Evolutionary conservation across 352 stramenopile species (phyloP).

Genomic region (Aphanomyces stellatus): DNA sequence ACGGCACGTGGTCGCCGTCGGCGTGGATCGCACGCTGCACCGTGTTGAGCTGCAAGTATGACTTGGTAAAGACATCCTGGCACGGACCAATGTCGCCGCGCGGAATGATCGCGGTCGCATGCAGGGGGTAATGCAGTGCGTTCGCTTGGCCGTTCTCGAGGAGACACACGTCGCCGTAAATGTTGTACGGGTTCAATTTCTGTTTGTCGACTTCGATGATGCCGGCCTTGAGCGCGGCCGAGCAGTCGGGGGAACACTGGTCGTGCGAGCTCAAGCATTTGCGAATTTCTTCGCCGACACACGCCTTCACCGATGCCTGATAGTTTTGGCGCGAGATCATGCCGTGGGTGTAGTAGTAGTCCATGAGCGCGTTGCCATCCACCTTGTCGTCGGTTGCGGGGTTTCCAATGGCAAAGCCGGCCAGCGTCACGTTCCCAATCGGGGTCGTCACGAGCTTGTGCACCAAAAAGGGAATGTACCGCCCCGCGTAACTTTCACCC

Average conservation of each 20-base stretch:
- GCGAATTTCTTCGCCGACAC: slow-evolving; percentile 37
- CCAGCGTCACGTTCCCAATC: slow-evolving; percentile 42
- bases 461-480: slow-evolving; percentile 82
- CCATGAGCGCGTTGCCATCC: slow-evolving; percentile 17
- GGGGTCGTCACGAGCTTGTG: slow-evolving; percentile 48
- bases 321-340: slow-evolving; percentile 65
- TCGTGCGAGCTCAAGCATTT: slow-evolving; percentile 47
- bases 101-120: slow-evolving; percentile 19
- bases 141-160: slow-evolving; percentile 41
- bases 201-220: slow-evolving; percentile 35
- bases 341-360: slow-evolving; percentile 59
- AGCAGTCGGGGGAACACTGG: slow-evolving; percentile 35
- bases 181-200: slow-evolving; percentile 66
- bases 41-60: slow-evolving; percentile 44
- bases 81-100: slow-evolving; percentile 53
- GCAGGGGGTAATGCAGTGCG: slow-evolving; percentile 26
- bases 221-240: slow-evolving; percentile 35
- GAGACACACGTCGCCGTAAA: slow-evolving; percentile 65
- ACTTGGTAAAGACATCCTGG: slow-evolving; percentile 46
- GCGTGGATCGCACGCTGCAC: slow-evolving; percentile 63
- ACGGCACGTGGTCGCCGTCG: slow-evolving; percentile 26
- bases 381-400: slow-evolving; percentile 19
- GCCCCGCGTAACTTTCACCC: slow-evolving; percentile 80
- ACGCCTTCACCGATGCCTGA: slow-evolving; percentile 39
- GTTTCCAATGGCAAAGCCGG: slow-evolving; percentile 58